These are phyloP conservation scores for Xerocomus amazonicus DNA, from an alignment of 1,284 basidiomycete genomes.

Conservation along the genomic window DNA sequence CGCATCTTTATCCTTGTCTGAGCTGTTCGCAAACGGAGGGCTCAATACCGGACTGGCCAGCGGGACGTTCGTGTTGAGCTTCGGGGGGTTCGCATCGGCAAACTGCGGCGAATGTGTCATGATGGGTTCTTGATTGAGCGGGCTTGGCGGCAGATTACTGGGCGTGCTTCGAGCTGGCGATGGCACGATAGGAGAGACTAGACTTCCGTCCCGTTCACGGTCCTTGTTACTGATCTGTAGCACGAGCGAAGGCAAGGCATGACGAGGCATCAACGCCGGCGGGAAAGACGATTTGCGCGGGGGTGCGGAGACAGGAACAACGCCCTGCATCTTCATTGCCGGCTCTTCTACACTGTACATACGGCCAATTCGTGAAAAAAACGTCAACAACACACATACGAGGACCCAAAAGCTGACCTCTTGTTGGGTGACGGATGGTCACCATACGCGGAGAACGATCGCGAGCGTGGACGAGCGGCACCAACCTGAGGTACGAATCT, in stretches of 20 bases:
- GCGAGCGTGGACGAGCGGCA: conserved; percentile 56
- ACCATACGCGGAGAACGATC: conserved; percentile 72
- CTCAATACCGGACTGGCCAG: conserved; percentile 14
- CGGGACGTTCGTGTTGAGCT: not conserved
- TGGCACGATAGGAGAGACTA: conserved; percentile 5
- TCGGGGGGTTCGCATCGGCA: not conserved
- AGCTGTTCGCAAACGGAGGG: conserved; percentile 9
- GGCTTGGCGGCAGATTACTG: conserved; percentile 8
- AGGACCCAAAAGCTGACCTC: conserved; percentile 18
- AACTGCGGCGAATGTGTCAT: not conserved
- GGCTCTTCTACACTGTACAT: conserved; percentile 27
- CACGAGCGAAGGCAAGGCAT: conserved; percentile 16
- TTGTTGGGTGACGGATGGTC: conserved; percentile 5
- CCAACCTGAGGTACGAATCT: conserved; percentile 60
- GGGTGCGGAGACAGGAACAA: not conserved
- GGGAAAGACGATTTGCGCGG: conserved; percentile 15
- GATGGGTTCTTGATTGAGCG: conserved; percentile 16
- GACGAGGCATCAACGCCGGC: conserved; percentile 23
- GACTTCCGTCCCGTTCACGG: conserved; percentile 1
- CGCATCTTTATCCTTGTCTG: conserved; percentile 21
- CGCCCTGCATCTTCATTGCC: conserved; percentile 2
- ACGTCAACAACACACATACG: not conserved
- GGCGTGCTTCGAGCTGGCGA: conserved; percentile 11
- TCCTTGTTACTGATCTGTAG: conserved; percentile 10
- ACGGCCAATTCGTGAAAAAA: not conserved